Base-by-base conservation (phyloP, 2,329 filamentous ascomycete species). In the Epichloe aotearoae region DNA sequence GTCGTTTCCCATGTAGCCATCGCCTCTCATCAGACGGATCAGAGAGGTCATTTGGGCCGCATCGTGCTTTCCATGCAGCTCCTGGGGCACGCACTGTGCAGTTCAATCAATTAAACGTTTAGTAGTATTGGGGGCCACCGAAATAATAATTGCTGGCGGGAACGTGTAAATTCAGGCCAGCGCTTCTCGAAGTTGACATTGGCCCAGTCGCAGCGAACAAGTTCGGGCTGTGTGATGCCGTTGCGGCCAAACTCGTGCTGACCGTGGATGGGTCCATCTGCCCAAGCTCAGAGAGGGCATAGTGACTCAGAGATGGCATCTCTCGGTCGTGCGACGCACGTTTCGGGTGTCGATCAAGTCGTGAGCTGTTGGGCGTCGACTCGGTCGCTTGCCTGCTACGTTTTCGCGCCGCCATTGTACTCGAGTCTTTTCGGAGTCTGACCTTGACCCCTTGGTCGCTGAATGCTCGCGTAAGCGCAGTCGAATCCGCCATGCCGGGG, bases 401-500 rank as follows among this genome's bases (percentile, higher is more conserved):
- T 60, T 75, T 78, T 51, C 71, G 67, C 17, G 71, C 74, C 5
- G 67, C 70, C 57, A 71, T 69, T 19, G 76, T 76, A 51, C 86
- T 76, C 43, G 86, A 84, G 65, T 95, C 88, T 64, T 95, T 95
- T 50, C 88, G 80, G 45, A 95, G 75, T 49, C 88, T 77, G 34
- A 95, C 71, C 48, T 88, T 83, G 14, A 95, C 86, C 8, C 89
- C 89, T 63, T 95, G 88, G 59, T 95, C 88, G 56, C 85, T 86
- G 65, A 95, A 91, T 0, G 84, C 82, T 48, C 87, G 77, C 1
- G 88, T 93, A 42, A 95, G 69, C 57, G 83, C 81, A 0, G 88
- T 93, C 2, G 88, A 94, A 64, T 91, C 86, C 44, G 79, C 75
- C 78, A 93, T 83, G 36, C 88, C 86, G 11, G 83, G 82, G 62